Base-by-base conservation (phyloP, 441 rosid genomes). In the Syzygium syzygioides region DNA sequence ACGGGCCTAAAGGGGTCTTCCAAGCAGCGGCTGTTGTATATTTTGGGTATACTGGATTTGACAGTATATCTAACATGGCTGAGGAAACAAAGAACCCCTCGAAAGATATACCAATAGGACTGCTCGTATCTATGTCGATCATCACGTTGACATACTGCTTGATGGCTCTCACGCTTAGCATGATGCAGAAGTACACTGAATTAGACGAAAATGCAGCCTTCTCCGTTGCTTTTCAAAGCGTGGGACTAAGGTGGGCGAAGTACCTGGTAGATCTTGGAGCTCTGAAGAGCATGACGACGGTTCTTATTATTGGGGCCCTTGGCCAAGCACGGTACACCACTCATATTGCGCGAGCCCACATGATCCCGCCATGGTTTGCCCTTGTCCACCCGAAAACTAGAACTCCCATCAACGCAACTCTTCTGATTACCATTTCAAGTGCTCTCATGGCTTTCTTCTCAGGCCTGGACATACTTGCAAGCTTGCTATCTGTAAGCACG, bases 291-390 rank as follows among this genome's bases (percentile, higher is more conserved):
- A 93, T 94, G 93, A 94, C 93, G 34, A 94, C 95, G 6, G 93
- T 93, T 90, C 94, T 93, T 79, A 91, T 93, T 41, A 92, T 91
- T 11, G 94, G 95, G 80, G 91, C 93, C 3, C 71, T 92, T 50
- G 92, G 94, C 53, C 93, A 94, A 54, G 93, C 91, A 26, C 90
- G 94, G 32, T 94, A 93, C 89, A 92, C 89, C 25, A 89, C 94
- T 32, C 94, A 94, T 59, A 93, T 92, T 34, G 93, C 95, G n/a
- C 86, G 92, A 86, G 92, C 95, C 52, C 96, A 93, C 90, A 93
- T 93, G 94, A 93, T 92, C 23, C 96, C 94, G 26, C 95, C 94
- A n/a, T 94, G 94, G 93, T 94, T 94, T 84, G 95, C 95, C 37
- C 94, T 93, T 30, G 93, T 93, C 89, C 94, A 93, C 89, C 94